Evolutionary conservation across 1,284 basidiomycete genomes (phyloP), one percentile per base, ranked within the genome.

Genomic region (Apiotrichum domesticum): DNA sequence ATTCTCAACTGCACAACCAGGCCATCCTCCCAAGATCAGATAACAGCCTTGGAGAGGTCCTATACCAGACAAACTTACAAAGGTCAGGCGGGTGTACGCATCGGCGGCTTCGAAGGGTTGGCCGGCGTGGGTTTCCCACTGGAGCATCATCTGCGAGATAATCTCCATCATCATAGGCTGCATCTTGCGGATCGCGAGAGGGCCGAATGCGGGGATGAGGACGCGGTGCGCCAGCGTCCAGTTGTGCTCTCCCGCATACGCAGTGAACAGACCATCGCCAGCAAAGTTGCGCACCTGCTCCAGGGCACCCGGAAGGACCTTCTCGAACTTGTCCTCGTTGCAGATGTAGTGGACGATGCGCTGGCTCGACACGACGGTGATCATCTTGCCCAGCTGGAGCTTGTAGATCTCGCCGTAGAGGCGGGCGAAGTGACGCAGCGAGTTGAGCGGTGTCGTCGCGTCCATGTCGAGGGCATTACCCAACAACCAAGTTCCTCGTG

Each of bases 171-270:
- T 71, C 44, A 61, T 58, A 10, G 44, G 44, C 65, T 81, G 80
- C 81, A 82, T 83, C 56, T 73, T 75, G 45, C 74, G 76, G 57
- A 82, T 78, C 3, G 77, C 73, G 9, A 77, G 64, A 0, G 79
- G 78, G 34, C 80, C 79, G 67, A 83, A 83, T 2, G 80, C 79
- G 11, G 81, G 81, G 72, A 81, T 79, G 21, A 83, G 77, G 43
- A 83, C 72, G 37, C 81, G 80, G 68, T 83, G 81, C 78, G 65
- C 63, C 3, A 66, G 56, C 33, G 58, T 56, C 81, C 81, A 83
- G 66, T 80, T 81, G 41, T 74, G 73, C 60, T 83, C 81, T 5
- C 76, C 72, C 14, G 70, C 63, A 34, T 76, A 69, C 0, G 80
- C 80, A 68, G 66, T 68, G 55, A 68, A 68, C 35, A 68, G 56